Evolutionary conservation across 2,329 filamentous ascomycete genomes (phyloP), one percentile per base, ranked within the genome.

Genomic region (Aphanocladium album): DNA sequence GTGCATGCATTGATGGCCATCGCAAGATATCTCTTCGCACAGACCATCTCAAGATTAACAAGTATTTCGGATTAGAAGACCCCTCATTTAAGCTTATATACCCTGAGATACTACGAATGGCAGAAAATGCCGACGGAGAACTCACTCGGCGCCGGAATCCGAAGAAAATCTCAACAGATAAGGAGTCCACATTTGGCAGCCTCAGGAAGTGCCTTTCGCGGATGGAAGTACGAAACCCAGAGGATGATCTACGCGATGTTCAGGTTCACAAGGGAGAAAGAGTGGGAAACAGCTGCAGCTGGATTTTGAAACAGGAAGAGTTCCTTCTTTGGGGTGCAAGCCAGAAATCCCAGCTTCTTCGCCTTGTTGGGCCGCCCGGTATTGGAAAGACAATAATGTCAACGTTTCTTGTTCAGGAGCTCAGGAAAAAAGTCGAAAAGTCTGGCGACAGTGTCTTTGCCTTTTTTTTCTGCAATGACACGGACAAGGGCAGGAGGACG

Each of bases 31-130:
- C 62, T 33, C 59, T 63, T 17, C 30, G 60, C 25, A 49, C 60
- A 33, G 62, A 63, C 51, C 51, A 63, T 33, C 35, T 63, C 17
- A 63, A 63, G 45, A 56, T 63, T 19, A 63, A 63, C 23, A 63
- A 63, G 21, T 63, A 60, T 41, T 61, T 52, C n/a, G 55, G 62
- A 0, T 7, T 27, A 5, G 37, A 61, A 8, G 62, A 63, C 52
- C 60, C 45, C 41, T 63, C 55, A 21, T 63, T 63, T 39, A 63
- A 63, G 41, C 30, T 47, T 8, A 23, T 63, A 35, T 63, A 63
- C 46, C 62, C 30, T 30, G 5, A 61, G 30, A 61, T 63, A 39
- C 6, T 23, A 21, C 50, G 50, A 9, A 59, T 62, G 60, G 60
- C 60, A 16, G 16, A n/a, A 1, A 14, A 7, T 33, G 47, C 47